A percentile compares a stretch with the other conserved stretches of the same genome.
Evolutionary conservation across 352 stramenopile genomes (phyloP).

Genomic region (Aphanomyces invadans): DNA sequence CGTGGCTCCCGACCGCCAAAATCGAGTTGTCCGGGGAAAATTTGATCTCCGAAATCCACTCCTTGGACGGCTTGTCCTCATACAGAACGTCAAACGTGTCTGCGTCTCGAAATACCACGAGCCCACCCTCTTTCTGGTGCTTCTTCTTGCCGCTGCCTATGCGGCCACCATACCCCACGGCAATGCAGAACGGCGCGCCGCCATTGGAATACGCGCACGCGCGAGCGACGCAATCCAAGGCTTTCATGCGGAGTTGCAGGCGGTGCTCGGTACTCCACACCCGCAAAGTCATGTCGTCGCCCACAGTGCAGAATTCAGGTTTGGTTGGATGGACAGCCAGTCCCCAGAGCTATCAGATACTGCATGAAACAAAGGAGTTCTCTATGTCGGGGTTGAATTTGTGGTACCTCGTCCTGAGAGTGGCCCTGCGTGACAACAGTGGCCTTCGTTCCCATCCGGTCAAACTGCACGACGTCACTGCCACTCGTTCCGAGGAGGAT

Average conservation of each 20-base stretch:
- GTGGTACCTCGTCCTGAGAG: slow-evolving; percentile 29
- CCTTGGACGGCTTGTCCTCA: slow-evolving; percentile 70
- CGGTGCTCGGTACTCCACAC: slow-evolving; percentile 26
- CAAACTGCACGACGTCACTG: slow-evolving; percentile 84
- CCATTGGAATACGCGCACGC: slow-evolving; percentile 73
- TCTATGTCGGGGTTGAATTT: too few relatives aligned
- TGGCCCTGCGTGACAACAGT: slow-evolving; percentile 32
- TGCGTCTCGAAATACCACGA: slow-evolving; percentile 53
- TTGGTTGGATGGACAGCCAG: slow-evolving; percentile 56
- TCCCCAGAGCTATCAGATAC: slow-evolving; percentile 54
- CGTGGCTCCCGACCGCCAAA: slow-evolving; percentile 62
- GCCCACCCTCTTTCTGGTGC: slow-evolving; percentile 61
- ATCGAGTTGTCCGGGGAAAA: slow-evolving; percentile 49
- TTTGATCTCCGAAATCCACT: slow-evolving; percentile 74
- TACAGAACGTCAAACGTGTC: slow-evolving; percentile 57
- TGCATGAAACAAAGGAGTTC: slow-evolving; percentile 31
- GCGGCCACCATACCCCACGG: slow-evolving; percentile 52
- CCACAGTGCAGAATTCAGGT: slow-evolving; percentile 31
- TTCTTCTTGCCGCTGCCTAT: slow-evolving; percentile 31
- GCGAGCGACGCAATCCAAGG: slow-evolving; percentile 63
- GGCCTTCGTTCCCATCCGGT: slow-evolving; percentile 35
- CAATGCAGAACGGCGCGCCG: slow-evolving; percentile 31
- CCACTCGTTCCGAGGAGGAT: slow-evolving; percentile 79
- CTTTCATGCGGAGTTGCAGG: slow-evolving; percentile 32
- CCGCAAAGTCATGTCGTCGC: slow-evolving; percentile 29